These are phyloP conservation scores for Venturia effusa DNA, from an alignment of 2,329 filamentous ascomycete species.

Conservation along the genomic window DNA sequence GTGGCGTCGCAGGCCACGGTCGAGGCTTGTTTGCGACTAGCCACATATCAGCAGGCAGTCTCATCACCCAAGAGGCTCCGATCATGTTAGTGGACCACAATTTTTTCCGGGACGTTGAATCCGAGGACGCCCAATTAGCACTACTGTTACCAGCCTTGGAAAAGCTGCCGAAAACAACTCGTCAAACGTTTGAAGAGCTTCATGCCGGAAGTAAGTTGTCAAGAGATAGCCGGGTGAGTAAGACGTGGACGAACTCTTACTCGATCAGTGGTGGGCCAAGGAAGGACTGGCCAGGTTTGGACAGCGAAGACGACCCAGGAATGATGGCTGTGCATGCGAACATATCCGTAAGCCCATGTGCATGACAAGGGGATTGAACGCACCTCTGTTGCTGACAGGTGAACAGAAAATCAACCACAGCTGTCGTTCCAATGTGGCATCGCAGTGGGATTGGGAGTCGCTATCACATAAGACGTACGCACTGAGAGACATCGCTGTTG, in stretches of 20 bases:
- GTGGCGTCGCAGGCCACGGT: background rate
- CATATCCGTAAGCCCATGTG: background rate
- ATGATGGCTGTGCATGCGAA: background rate
- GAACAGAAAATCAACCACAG: background rate
- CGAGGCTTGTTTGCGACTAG: background rate
- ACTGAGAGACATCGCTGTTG: constrained; percentile 23
- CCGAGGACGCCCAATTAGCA: background rate
- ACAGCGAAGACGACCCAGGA: background rate
- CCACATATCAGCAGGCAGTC: background rate
- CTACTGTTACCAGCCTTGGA: background rate
- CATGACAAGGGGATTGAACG: background rate
- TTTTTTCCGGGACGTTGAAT: background rate
- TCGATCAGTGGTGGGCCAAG: background rate
- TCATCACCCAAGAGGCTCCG: background rate
- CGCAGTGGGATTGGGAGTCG: background rate
- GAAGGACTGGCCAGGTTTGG: background rate
- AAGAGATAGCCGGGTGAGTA: background rate
- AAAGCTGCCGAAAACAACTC: background rate
- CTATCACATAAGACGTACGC: background rate
- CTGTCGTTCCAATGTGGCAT: background rate
- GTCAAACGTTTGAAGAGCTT: background rate
- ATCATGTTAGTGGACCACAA: background rate
- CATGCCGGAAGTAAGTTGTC: background rate
- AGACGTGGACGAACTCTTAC: background rate
- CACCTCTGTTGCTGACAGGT: background rate